A percentile compares a stretch with the other conserved stretches of the same genome.
These are phyloP conservation scores for Trichophyton simii DNA, from an alignment of 2,329 filamentous ascomycete genomes.

Conservation along the genomic window DNA sequence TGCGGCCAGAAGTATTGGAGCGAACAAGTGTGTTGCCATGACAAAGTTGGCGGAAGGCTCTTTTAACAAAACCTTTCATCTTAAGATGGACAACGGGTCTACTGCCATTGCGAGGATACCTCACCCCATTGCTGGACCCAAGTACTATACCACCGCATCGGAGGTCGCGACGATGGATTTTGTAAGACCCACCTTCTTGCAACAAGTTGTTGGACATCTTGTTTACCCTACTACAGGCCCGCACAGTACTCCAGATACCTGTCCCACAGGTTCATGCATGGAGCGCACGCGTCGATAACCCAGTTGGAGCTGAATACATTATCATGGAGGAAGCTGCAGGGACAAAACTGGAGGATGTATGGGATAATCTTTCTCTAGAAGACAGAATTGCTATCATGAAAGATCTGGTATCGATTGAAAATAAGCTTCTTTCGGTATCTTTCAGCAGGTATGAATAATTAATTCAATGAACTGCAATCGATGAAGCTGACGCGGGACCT, in stretches of 20 bases:
- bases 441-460: slow-evolving; percentile 8
- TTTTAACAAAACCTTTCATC: slow-evolving; percentile 26
- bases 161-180: slow-evolving; percentile 15
- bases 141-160: slow-evolving; percentile 10
- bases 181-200: slow-evolving; percentile 6
- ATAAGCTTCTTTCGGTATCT: slow-evolving; percentile 17
- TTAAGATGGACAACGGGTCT: slow-evolving; percentile 17
- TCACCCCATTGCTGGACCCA: slow-evolving; percentile 10
- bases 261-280: background rate
- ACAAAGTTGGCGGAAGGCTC: slow-evolving; percentile 27
- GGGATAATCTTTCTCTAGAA: slow-evolving; percentile 18
- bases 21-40: slow-evolving; percentile 23
- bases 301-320: slow-evolving; percentile 32
- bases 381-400: slow-evolving; percentile 22
- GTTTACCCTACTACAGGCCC: slow-evolving; percentile 7
- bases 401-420: slow-evolving; percentile 10
- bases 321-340: slow-evolving; percentile 31
- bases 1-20: slow-evolving; percentile 19
- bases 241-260: background rate
- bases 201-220: background rate
- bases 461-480: background rate
- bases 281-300: slow-evolving; percentile 20
- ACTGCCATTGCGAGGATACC: slow-evolving; percentile 16
- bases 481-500: slow-evolving; percentile 13
- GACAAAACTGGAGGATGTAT: slow-evolving; percentile 20